A percentile compares a stretch with the other conserved stretches of the same genome.
phyloP scores from a whole-genome alignment of 2,329 filamentous ascomycete species.

The Ophiostoma sp. region DNA sequence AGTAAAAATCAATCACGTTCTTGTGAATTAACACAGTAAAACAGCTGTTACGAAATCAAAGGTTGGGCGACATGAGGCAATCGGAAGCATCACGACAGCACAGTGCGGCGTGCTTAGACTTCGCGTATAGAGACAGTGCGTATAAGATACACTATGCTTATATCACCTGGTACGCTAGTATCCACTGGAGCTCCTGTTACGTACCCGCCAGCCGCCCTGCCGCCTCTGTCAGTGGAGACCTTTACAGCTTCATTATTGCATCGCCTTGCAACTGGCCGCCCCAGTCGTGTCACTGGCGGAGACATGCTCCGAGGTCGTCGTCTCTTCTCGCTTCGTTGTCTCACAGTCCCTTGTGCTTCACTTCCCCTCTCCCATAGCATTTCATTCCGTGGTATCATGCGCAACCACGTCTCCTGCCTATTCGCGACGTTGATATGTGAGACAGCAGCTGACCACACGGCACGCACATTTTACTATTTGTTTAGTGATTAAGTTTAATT shows the following conservation, averaged over 20 bases:
- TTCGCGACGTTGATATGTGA: neutral
- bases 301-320: neutral
- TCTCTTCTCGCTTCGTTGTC: neutral
- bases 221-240: neutral
- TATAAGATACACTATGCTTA: neutral
- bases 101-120: neutral
- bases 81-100: neutral
- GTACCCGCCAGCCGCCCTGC: no score
- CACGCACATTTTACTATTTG: neutral
- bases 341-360: neutral
- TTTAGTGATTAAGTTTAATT: neutral
- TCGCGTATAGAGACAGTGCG: neutral
- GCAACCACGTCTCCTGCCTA: neutral
- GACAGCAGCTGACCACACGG: neutral
- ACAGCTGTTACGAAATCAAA: neutral
- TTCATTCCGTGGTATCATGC: neutral
- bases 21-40: neutral
- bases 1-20: neutral
- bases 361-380: neutral
- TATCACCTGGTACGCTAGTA: neutral
- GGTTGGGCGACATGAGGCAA: neutral
- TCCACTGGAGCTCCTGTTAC: neutral
- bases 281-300: neutral
- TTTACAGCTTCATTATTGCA: neutral
- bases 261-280: slow-evolving; percentile 2